A percentile compares a stretch with the other conserved stretches of the same genome.
Conservation (phyloP, 2,329 filamentous ascomycete species). For the Lachnum nothofagi region DNA sequence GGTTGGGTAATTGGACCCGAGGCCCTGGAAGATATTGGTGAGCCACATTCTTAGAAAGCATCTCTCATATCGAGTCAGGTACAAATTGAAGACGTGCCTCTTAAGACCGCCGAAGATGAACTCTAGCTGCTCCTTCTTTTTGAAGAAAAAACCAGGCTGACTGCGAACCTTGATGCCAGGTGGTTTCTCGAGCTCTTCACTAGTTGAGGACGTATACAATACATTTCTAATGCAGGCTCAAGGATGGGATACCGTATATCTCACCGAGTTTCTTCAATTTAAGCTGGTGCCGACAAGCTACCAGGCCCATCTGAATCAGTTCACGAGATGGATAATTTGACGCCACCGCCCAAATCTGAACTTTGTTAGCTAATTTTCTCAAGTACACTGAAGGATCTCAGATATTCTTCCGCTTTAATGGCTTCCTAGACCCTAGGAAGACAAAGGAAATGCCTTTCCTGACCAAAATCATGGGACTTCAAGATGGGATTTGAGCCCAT, state of each 20-base stretch:
- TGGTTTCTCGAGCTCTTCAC: background rate
- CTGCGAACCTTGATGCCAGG: background rate
- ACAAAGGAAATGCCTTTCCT: too few relatives aligned
- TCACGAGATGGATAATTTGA: too few relatives aligned
- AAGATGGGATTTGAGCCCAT: too few relatives aligned
- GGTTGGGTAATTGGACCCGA: conserved; percentile 1
- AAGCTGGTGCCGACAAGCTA: background rate
- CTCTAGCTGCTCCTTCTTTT: too few relatives aligned
- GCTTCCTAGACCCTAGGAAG: too few relatives aligned
- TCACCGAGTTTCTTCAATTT: background rate
- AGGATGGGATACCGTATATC: background rate
- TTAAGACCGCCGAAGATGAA: too few relatives aligned
- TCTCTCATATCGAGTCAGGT: background rate
- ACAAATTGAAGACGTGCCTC: background rate
- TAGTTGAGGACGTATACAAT: background rate
- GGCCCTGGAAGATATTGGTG: conserved; percentile 6
- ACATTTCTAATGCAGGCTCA: conserved; percentile 1
- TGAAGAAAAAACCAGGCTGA: background rate
- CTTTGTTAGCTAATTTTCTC: too few relatives aligned
- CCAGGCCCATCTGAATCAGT: background rate
- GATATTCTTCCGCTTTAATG: too few relatives aligned
- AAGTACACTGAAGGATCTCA: too few relatives aligned
- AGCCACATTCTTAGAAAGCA: background rate
- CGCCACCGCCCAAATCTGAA: too few relatives aligned
- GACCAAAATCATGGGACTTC: too few relatives aligned